These are phyloP conservation scores for Talaromyces sp. DNA, from an alignment of 2,329 filamentous ascomycete genomes.

Conservation along the genomic window DNA sequence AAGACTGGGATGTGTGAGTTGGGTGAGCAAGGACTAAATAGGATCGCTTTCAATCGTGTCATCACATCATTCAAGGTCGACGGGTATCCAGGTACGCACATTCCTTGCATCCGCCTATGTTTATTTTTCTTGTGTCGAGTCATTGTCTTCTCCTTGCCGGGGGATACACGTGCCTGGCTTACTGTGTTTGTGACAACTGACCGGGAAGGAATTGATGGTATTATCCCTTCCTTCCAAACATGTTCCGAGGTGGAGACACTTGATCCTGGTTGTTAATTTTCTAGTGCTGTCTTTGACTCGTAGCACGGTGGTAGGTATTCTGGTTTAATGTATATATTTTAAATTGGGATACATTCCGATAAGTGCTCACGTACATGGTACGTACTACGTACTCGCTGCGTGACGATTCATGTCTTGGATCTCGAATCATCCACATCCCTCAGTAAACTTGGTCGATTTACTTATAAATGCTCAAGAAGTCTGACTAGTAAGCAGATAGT, in stretches of 20 bases:
- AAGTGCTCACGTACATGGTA: background rate
- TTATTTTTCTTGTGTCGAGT: background rate
- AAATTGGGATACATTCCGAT: background rate
- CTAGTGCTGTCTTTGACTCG: background rate
- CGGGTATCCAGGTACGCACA: conserved; percentile 1
- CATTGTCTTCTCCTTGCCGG: background rate
- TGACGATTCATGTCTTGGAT: background rate
- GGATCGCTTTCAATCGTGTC: background rate
- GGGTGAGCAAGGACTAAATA: background rate
- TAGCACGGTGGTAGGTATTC: background rate
- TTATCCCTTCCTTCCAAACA: conserved; percentile 11
- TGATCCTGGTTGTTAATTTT: background rate
- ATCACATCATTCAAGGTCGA: background rate
- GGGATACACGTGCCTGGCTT: background rate
- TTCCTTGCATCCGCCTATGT: conserved; percentile 9
- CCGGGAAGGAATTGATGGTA: background rate
- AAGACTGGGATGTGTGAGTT: too few species aligned
- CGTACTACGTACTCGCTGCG: background rate
- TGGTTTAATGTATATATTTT: background rate
- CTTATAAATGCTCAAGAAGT: background rate
- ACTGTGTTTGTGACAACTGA: background rate
- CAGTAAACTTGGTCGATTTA: background rate
- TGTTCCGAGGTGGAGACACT: conserved; percentile 1
- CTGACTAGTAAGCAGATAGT: background rate
- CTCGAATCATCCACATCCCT: background rate